These are phyloP conservation scores for Nicotiana benthamiana DNA, from an alignment of 257 asterid species.

Conservation along the genomic window DNA sequence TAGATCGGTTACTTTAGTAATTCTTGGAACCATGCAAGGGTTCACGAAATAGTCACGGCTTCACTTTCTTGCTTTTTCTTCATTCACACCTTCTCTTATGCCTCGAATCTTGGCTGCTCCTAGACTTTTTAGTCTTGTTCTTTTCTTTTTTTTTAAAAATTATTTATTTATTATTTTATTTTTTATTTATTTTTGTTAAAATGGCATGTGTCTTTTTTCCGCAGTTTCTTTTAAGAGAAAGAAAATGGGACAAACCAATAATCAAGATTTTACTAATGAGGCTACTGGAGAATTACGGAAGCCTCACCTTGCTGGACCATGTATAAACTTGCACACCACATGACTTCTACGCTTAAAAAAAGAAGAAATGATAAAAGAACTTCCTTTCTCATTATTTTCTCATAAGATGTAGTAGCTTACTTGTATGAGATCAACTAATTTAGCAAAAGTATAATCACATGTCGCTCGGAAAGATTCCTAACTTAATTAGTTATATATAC, in stretches of 20 bases:
- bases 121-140: not conserved
- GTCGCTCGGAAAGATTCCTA: not conserved
- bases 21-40: not conserved
- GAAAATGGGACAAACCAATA: not conserved
- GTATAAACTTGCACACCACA: not conserved
- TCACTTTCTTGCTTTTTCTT: not conserved
- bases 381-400: not conserved
- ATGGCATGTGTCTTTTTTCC: not conserved
- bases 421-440: not conserved
- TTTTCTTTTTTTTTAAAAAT: not conserved
- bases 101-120: not conserved
- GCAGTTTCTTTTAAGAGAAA: not conserved
- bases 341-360: not conserved
- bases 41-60: slow-evolving; percentile 3
- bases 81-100: not conserved
- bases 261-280: not conserved
- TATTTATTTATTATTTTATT: not conserved
- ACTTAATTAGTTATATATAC: not conserved
- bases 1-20: not conserved
- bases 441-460: not conserved
- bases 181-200: not conserved
- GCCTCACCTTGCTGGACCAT: not conserved
- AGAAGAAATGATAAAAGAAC: not conserved
- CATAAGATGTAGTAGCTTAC: not conserved
- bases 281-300: not conserved